phyloP scores from a whole-genome alignment of 257 asterid genomes.

The Echium plantagineum region DNA sequence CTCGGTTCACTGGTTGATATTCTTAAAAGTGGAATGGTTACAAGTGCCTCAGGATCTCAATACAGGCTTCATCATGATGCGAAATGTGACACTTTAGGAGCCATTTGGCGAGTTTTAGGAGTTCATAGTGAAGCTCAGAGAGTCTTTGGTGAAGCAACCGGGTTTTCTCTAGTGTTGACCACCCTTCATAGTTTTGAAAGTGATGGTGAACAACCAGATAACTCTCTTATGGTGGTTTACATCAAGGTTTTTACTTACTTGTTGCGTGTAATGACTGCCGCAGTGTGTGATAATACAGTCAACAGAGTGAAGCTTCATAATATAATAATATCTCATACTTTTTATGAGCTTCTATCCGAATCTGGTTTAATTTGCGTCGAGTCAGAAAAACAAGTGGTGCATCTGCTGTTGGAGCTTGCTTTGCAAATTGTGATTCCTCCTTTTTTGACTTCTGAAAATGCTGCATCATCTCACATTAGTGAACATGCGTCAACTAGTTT shows the following conservation, averaged over 20 bases:
- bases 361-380: constrained; percentile 84
- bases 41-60: constrained; percentile 74
- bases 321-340: constrained; percentile 64
- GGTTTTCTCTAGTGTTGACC: constrained; percentile 85
- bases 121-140: constrained; percentile 75
- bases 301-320: constrained; percentile 71
- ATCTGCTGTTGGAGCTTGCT: constrained; percentile 83
- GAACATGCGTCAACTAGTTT: constrained; percentile 51
- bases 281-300: constrained; percentile 69
- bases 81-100: constrained; percentile 86
- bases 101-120: constrained; percentile 86
- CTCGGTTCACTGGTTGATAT: constrained; percentile 77
- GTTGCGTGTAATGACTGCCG: constrained; percentile 80
- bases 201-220: constrained; percentile 41
- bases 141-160: constrained; percentile 98
- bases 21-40: constrained; percentile 93
- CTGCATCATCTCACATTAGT: constrained; percentile 23
- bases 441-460: constrained; percentile 46
- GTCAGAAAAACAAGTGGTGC: constrained; percentile 86
- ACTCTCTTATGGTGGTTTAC: constrained; percentile 24
- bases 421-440: constrained; percentile 90
- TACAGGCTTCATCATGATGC: constrained; percentile 71
- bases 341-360: constrained; percentile 79
- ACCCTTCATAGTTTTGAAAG: constrained; percentile 79
- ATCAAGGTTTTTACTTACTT: constrained; percentile 70